Evolutionary conservation across 2,329 filamentous ascomycete species (phyloP).

Genomic region (Talaromyces atroroseus): DNA sequence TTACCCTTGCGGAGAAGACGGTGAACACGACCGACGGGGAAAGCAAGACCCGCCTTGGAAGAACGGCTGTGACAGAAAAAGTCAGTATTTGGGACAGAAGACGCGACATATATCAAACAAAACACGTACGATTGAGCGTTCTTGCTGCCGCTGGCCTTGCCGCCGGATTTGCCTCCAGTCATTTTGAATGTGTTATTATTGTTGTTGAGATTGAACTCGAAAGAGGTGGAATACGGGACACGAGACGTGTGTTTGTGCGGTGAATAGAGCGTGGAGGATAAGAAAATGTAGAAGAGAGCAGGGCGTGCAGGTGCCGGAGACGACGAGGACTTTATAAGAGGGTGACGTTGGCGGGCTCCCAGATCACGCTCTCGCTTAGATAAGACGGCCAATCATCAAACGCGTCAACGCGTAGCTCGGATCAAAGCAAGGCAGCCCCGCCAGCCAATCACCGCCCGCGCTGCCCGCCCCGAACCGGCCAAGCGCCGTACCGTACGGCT

Average conservation of each 20-base stretch:
- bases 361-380: constrained; percentile 45
- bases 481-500: constrained; percentile 22
- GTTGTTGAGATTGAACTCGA: constrained; percentile 25
- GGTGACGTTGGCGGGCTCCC: constrained; percentile 40
- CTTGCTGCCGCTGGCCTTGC: constrained; percentile 99
- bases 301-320: constrained; percentile 26
- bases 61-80: constrained; percentile 64
- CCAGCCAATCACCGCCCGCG: constrained; percentile 11
- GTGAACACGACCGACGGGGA: constrained; percentile 98
- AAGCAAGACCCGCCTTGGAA: constrained; percentile 97
- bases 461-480: constrained; percentile 22
- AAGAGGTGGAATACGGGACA: constrained; percentile 10
- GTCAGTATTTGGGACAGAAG: constrained; percentile 14
- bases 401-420: constrained; percentile 11
- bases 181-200: constrained; percentile 78
- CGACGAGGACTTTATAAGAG: constrained; percentile 40
- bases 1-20: constrained; percentile 98
- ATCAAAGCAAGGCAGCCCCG: not conserved
- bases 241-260: constrained; percentile 11
- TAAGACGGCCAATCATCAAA: constrained; percentile 36
- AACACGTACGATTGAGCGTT: constrained; percentile 85
- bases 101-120: constrained; percentile 39
- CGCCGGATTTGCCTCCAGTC: constrained; percentile 99
- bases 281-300: constrained; percentile 26
- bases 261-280: constrained; percentile 16